Evolutionary conservation across 169 alveolate genomes (phyloP), one percentile per base, ranked within the genome.

Genomic region (Plasmodium fragile): DNA sequence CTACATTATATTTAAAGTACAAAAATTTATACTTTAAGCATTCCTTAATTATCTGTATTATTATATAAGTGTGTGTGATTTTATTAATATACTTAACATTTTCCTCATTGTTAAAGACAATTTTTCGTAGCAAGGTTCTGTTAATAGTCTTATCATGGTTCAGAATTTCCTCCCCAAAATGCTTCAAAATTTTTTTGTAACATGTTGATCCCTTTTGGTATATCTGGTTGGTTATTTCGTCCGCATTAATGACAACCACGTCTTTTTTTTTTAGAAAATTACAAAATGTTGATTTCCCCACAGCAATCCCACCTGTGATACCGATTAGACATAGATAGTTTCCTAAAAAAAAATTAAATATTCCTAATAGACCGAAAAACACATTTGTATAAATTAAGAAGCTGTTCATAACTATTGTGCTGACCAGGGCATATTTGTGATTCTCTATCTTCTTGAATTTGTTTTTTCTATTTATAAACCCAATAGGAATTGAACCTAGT

Each of bases 281-380:
- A 94, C 97, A 96, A 59, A 96, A 92, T 18, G 97, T 96, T 36
- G 96, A 90, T 39, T 96, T 96, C 6, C 97, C 97, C 28, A 94
- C 95, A 4, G 97, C 97, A 81, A 96, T 95, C 3, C 97, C 97
- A 28, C 97, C 97, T 65, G 97, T 95, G 32, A 96, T 93, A 59
- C 95, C 97, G 36, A 96, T 95, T 45, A 96, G 92, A 75, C 97
- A 96, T 82, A 96, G 70, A 79, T 96, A 94, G 34, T 95, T 81
- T 8, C 93, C 92, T 32, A 90, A 82, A 69, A 96, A 87, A 77
- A 85, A 84, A 49, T 95, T 75, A 30, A 93, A 93, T 34, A 95
- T 59, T 13, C 96, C 95, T 28, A 83, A 65, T 25, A 95, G 52
- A 22, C 93, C 93, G 22, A 89, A 89, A 91, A 80, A 91, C 78